phyloP scores from a whole-genome alignment of 768 basidiomycete genomes.

The Boletus rubropictus region DNA sequence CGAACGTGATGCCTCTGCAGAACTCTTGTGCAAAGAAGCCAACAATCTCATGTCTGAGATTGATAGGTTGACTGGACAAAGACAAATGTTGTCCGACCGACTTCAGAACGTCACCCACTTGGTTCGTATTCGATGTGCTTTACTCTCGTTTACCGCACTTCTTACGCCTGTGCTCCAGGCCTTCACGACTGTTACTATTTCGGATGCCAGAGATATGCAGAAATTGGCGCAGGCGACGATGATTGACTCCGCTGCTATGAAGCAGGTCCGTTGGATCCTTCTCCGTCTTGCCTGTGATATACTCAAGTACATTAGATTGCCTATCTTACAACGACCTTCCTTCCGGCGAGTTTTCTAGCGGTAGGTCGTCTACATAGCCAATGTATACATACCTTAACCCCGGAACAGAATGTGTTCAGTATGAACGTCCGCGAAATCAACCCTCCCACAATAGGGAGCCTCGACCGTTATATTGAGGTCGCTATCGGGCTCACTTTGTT shows the following conservation, averaged over 20 bases:
- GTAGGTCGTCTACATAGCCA: conserved; percentile 11
- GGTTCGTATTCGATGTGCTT: conserved; percentile 14
- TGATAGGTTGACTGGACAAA: conserved; percentile 35
- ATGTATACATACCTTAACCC: conserved; percentile 4
- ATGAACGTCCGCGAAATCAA: conserved; percentile 31
- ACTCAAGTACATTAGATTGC: conserved; percentile 30
- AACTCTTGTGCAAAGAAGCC: conserved; percentile 45
- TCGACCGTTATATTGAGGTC: conserved; percentile 36
- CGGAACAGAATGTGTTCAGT: conserved; percentile 28
- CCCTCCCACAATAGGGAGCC: conserved; percentile 18
- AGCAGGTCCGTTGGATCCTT: conserved; percentile 21
- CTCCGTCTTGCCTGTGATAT: background rate
- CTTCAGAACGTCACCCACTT: conserved; percentile 33
- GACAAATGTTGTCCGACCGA: conserved; percentile 29
- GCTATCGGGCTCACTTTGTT: conserved; percentile 45
- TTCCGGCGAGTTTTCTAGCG: conserved; percentile 45
- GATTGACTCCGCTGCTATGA: conserved; percentile 38
- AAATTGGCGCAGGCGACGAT: conserved; percentile 42
- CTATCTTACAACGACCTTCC: conserved; percentile 57
- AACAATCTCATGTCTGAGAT: conserved; percentile 46
- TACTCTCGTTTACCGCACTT: background rate
- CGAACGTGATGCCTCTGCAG: conserved; percentile 20
- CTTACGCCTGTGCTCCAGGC: conserved; percentile 34
- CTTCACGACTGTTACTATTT: conserved; percentile 53
- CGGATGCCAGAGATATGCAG: conserved; percentile 47